These are phyloP conservation scores for Geotrichum citri-aurantii DNA, from an alignment of 1,139 yeast species.

Conservation along the genomic window DNA sequence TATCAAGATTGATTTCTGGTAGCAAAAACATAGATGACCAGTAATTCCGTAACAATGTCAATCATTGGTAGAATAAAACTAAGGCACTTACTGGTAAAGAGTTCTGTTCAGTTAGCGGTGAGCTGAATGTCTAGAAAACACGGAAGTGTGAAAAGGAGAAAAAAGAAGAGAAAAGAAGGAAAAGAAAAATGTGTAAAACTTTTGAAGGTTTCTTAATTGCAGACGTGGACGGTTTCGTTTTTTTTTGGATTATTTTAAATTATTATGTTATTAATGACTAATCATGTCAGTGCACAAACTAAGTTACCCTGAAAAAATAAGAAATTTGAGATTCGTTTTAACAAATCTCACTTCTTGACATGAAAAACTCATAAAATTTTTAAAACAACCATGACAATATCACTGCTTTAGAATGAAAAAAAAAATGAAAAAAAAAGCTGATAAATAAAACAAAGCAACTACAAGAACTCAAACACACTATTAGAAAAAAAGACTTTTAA, in stretches of 20 bases:
- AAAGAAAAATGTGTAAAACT: neutral
- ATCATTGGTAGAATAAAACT: constrained; percentile 25
- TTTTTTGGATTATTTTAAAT: too few relatives aligned
- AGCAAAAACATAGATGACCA: neutral
- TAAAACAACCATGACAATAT: too few relatives aligned
- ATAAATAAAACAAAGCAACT: too few relatives aligned
- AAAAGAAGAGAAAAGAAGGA: neutral
- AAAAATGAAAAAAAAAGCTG: neutral
- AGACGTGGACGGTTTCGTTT: neutral
- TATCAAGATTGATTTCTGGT: neutral
- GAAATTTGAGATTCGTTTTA: neutral
- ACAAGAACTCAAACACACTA: neutral
- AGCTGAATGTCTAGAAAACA: neutral
- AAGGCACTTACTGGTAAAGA: constrained; percentile 29
- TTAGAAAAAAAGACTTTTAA: neutral
- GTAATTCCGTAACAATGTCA: neutral
- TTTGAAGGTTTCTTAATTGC: neutral
- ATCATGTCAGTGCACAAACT: neutral
- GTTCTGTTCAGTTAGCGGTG: constrained; percentile 8
- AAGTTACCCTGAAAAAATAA: neutral
- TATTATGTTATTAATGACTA: neutral
- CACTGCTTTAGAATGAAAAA: too few relatives aligned
- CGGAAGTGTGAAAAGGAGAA: neutral
- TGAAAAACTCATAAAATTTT: too few relatives aligned
- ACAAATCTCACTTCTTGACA: too few relatives aligned